A percentile compares a stretch with the other conserved stretches of the same genome.
Evolutionary conservation across 495 filamentous ascomycete species (phyloP).

Genomic region (Barbatosphaeria neglecta): DNA sequence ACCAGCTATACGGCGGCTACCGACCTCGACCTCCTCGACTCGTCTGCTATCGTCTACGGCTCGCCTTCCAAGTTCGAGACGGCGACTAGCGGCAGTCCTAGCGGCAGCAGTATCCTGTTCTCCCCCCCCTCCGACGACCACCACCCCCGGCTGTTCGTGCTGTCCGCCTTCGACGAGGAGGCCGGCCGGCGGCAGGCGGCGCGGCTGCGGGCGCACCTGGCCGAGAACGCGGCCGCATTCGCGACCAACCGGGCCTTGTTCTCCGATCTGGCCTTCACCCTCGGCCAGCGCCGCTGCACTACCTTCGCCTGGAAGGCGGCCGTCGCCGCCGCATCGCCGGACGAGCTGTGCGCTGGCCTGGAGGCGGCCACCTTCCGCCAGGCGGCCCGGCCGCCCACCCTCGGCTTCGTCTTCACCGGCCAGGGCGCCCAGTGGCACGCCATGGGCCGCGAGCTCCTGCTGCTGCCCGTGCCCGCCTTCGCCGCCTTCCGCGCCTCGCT

Average conservation of each 20-base stretch:
- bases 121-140: neutral
- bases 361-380: slow-evolving; percentile 1
- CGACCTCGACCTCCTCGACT: neutral
- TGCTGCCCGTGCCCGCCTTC: slow-evolving; percentile 2
- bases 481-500: slow-evolving; percentile 3
- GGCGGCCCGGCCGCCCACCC: slow-evolving; percentile 1
- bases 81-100: neutral
- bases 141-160: neutral
- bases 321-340: slow-evolving; percentile 1
- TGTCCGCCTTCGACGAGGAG: neutral
- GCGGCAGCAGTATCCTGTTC: neutral
- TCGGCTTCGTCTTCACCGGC: slow-evolving; percentile 11
- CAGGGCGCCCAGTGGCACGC: slow-evolving; percentile 31
- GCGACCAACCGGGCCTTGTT: neutral
- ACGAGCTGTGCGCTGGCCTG: slow-evolving; percentile 4
- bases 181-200: neutral
- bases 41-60: neutral
- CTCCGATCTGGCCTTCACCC: slow-evolving; percentile 7
- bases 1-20: neutral
- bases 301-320: slow-evolving; percentile 2
- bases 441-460: slow-evolving; percentile 31
- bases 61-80: neutral
- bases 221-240: neutral
- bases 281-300: slow-evolving; percentile 7
- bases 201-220: neutral